Conservation (phyloP, 352 stramenopile species). For the Globisporangium megalacanthum region DNA sequence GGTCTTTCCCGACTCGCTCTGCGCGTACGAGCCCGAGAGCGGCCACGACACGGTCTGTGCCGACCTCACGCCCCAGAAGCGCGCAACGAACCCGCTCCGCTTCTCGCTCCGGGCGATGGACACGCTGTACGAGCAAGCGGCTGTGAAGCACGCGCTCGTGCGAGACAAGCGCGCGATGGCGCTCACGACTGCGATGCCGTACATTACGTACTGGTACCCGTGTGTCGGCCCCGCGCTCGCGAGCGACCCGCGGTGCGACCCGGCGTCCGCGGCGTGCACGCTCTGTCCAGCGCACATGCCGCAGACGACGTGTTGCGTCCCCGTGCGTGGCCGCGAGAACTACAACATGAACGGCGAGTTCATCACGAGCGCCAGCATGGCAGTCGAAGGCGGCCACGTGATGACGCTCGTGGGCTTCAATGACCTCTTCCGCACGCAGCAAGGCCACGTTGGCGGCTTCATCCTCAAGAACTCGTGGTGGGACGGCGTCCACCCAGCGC, state of each 20-base stretch:
- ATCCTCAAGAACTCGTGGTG: conserved; percentile 81
- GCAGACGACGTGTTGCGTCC: conserved; percentile 53
- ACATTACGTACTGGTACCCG: conserved; percentile 58
- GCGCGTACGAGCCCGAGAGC: conserved; percentile 32
- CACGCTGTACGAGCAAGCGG: conserved; percentile 29
- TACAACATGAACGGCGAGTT: conserved; percentile 72
- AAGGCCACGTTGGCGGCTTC: conserved; percentile 58
- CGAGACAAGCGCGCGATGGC: conserved; percentile 38
- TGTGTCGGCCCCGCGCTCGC: conserved; percentile 47
- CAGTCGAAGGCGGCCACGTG: conserved; percentile 44
- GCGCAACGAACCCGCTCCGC: conserved; percentile 38
- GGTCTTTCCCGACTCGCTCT: conserved; percentile 47
- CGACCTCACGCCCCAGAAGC: conserved; percentile 28
- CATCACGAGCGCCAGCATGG: conserved; percentile 48
- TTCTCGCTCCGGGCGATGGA: conserved; percentile 43
- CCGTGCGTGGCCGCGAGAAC: conserved; percentile 29
- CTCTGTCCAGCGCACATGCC: conserved; percentile 43
- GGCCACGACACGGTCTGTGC: conserved; percentile 46
- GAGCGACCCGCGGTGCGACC: conserved; percentile 47
- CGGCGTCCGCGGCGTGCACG: conserved; percentile 36
- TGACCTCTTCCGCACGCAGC: conserved; percentile 50
- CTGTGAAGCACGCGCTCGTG: conserved; percentile 41
- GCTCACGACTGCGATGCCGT: conserved; percentile 48
- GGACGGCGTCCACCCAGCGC: conserved; percentile 48
- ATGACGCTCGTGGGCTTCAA: conserved; percentile 76